phyloP scores from a whole-genome alignment of 2,329 filamentous ascomycete species.

The Onygenales sp. region DNA sequence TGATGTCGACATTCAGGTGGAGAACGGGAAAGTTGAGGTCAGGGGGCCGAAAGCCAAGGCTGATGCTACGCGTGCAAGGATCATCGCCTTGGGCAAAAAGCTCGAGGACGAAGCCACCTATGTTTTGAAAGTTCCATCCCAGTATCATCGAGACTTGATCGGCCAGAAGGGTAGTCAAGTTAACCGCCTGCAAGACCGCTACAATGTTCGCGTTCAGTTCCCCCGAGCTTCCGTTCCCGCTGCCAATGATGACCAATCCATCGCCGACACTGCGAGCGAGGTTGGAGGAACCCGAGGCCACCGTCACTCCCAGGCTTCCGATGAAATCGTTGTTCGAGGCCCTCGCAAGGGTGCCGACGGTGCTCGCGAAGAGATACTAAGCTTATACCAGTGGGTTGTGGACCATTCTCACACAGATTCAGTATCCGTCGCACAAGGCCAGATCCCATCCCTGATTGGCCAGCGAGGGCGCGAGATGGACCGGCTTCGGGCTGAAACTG shows the following conservation, averaged over 20 bases:
- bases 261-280: constrained; percentile 60
- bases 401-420: constrained; percentile 75
- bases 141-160: constrained; percentile 91
- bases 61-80: constrained; percentile 74
- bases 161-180: constrained; percentile 80
- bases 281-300: constrained; percentile 49
- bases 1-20: constrained; percentile 73
- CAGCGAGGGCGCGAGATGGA: constrained; percentile 86
- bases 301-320: constrained; percentile 63
- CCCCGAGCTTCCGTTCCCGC: constrained; percentile 51
- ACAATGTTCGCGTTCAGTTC: constrained; percentile 94
- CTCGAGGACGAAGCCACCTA: constrained; percentile 87
- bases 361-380: constrained; percentile 83
- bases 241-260: constrained; percentile 57
- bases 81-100: constrained; percentile 66
- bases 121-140: constrained; percentile 78
- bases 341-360: constrained; percentile 88
- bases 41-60: constrained; percentile 95
- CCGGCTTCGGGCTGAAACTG: constrained; percentile 71
- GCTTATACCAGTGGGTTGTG: constrained; percentile 76
- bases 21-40: constrained; percentile 88
- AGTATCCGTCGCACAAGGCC: constrained; percentile 79
- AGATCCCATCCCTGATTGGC: constrained; percentile 89
- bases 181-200: constrained; percentile 82
- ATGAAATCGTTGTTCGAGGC: constrained; percentile 86